A percentile compares a stretch with the other conserved stretches of the same genome.
These are phyloP conservation scores for Cucurbitaria berberidis DNA, from an alignment of 2,329 filamentous ascomycete species.

Conservation along the genomic window DNA sequence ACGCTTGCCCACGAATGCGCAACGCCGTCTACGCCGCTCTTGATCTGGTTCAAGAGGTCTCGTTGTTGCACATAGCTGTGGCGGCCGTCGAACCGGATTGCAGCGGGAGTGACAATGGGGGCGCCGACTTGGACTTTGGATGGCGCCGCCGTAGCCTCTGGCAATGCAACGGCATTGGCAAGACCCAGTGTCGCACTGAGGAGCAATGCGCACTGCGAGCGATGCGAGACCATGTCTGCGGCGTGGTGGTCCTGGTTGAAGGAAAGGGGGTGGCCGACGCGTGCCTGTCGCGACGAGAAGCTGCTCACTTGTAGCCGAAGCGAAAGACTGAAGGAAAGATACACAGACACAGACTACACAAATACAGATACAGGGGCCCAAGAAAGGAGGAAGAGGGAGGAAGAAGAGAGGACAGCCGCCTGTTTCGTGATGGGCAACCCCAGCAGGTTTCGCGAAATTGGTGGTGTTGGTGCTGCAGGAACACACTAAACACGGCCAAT, in stretches of 20 bases:
- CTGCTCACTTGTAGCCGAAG: slow-evolving; percentile 1
- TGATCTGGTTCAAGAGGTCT: slow-evolving; percentile 42
- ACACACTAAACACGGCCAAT: slow-evolving; percentile 3
- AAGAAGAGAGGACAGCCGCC: background rate
- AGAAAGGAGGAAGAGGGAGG: background rate
- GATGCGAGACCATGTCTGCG: slow-evolving; percentile 21
- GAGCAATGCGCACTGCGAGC: slow-evolving; percentile 29
- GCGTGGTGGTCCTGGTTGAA: background rate
- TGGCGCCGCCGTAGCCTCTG: slow-evolving; percentile 42
- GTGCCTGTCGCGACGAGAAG: slow-evolving; percentile 2
- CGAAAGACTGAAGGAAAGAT: slow-evolving; percentile 17
- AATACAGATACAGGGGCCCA: background rate
- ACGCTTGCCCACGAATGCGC: slow-evolving; percentile 42
- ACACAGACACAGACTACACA: too few species aligned
- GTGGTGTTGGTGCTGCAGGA: slow-evolving; percentile 12
- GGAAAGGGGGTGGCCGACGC: background rate
- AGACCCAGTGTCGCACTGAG: slow-evolving; percentile 27
- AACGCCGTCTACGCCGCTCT: slow-evolving; percentile 37
- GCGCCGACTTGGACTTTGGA: slow-evolving; percentile 35
- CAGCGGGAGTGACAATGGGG: slow-evolving; percentile 43
- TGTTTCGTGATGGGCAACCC: background rate
- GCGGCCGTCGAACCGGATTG: slow-evolving; percentile 40
- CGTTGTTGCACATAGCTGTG: slow-evolving; percentile 42
- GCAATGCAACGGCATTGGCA: slow-evolving; percentile 36
- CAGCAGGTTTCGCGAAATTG: slow-evolving; percentile 13